phyloP scores from a whole-genome alignment of 2,329 filamentous ascomycete genomes.

The Orbilia quercus region DNA sequence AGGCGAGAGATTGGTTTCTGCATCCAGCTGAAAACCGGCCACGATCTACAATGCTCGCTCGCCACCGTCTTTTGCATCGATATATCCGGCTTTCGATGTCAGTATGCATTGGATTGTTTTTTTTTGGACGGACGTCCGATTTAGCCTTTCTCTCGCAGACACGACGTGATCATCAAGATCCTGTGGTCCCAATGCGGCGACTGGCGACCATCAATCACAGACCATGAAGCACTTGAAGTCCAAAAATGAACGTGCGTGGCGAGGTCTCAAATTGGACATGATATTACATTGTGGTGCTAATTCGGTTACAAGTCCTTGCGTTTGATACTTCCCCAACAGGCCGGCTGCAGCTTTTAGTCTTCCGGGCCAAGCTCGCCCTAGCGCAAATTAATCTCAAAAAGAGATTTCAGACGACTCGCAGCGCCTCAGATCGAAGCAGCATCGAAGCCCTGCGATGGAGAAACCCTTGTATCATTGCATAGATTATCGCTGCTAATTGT shows the following conservation, averaged over 20 bases:
- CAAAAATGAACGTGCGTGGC: conserved; percentile 4
- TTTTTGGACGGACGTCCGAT: too few species aligned
- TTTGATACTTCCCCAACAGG: conserved; percentile 46
- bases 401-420: conserved; percentile 12
- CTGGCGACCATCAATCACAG: conserved; percentile 8
- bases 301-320: conserved; percentile 39
- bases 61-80: conserved; percentile 20
- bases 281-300: conserved; percentile 6
- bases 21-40: conserved; percentile 21
- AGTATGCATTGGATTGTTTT: too few species aligned
- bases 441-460: conserved; percentile 34
- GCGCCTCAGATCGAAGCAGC: conserved; percentile 28
- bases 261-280: conserved; percentile 4
- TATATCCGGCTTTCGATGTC: conserved; percentile 8
- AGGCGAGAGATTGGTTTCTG: conserved; percentile 28
- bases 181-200: background rate
- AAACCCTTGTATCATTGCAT: conserved; percentile 36
- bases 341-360: conserved; percentile 30
- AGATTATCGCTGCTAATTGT: conserved; percentile 36
- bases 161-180: conserved; percentile 13
- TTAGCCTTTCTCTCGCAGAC: conserved; percentile 8
- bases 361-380: conserved; percentile 40
- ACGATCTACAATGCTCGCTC: conserved; percentile 34
- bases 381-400: conserved; percentile 27
- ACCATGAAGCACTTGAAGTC: conserved; percentile 3